Base-by-base conservation (phyloP, 352 stramenopile genomes). In the Peronospora belbahrii region DNA sequence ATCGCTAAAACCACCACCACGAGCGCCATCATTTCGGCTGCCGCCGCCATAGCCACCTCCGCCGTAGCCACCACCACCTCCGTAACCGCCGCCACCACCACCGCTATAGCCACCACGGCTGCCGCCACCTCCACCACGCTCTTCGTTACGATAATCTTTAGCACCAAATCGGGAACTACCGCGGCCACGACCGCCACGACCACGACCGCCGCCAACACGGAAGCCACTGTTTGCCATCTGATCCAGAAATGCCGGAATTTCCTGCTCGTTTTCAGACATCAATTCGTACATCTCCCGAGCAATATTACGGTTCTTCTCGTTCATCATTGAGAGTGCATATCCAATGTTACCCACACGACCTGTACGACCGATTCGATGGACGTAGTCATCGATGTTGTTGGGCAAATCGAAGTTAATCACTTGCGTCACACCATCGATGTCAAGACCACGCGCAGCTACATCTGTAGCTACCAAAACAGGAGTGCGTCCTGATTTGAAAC, bases 341-440 rank as follows among this genome's bases (percentile, higher is more conserved):
- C 97, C 97, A 17, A 95, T 81, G 68, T 99, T 99, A 61, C 97
- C 97, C 37, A 97, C 96, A 85, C 97, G 91, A 32, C 96, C 97
- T 9, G 97, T 99, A 87, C 97, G 92, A 56, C 97, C 97, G 68
- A 99, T 99, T 65, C 97, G 82, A 70, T 99, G 97, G 6, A 99
- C 95, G 67, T 99, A 99, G 69, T 97, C 89, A 47, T 99, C 96
- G 53, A 98, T 98, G 83, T 97, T 98, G 64, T 85, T 97, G 24
- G 97, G 95, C 46, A 98, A 77, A 71, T 99, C 95, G 61, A 97
- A 99, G 65, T 99, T 98, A 51, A 99, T 96, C 65, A 93, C 84
- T 65, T 95, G 83, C 2, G 88, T 97, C 40, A 99, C 94, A 66
- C 97, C 85, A 38, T 85, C 89, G 65, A 99, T 98, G 77, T 99